Base-by-base conservation (phyloP, 495 filamentous ascomycete species). In the Achaetomiella virescens region DNA sequence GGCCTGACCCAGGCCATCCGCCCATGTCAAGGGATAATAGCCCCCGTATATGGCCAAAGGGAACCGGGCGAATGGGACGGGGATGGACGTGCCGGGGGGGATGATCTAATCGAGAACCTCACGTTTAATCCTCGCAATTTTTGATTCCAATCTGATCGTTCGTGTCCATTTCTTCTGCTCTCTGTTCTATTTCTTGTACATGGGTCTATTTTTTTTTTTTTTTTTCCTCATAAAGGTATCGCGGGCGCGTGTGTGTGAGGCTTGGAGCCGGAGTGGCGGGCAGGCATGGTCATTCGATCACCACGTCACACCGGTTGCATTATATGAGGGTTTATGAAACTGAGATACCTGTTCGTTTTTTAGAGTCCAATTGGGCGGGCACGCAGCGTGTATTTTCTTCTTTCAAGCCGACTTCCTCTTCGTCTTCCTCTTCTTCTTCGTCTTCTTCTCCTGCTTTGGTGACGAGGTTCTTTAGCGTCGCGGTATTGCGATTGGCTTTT, bases 71-170 rank as follows among this genome's bases (percentile, higher is more conserved):
- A 66, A 54, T 59, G 49, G 59, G 53, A 35, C 65, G 60, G 62
- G 64, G 22, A 66, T 65, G 57, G 63, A 61, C 2, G 21, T 70
- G 24, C 75, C 75, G 0, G 73, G 73, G 6, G 76, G 76, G 25
- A 74, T 78, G 75, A 73, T 78, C 53, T 77, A 54, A 62, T 31
- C 42, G n/a, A n/a, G n/a, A n/a, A n/a, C n/a, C n/a, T n/a, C n/a
- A n/a, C n/a, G 27, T 31, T 31, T 31, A 31, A 31, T 4, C 27
- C 27, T 31, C n/a, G 6, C 17, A 31, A 25, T 52, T 48, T 14
- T n/a, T 8, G 3, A 12, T 43, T 43, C 20, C 40, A 12, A 48
- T 64, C 69, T 63, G 9, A 9, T 4, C 5, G 27, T 31, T 31
- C 27, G 4, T 31, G 27, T 31, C 27, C 27, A 31, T 31, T 31